Conservation (phyloP, 2,329 filamentous ascomycete genomes). For the Dactylellina leptospora region DNA sequence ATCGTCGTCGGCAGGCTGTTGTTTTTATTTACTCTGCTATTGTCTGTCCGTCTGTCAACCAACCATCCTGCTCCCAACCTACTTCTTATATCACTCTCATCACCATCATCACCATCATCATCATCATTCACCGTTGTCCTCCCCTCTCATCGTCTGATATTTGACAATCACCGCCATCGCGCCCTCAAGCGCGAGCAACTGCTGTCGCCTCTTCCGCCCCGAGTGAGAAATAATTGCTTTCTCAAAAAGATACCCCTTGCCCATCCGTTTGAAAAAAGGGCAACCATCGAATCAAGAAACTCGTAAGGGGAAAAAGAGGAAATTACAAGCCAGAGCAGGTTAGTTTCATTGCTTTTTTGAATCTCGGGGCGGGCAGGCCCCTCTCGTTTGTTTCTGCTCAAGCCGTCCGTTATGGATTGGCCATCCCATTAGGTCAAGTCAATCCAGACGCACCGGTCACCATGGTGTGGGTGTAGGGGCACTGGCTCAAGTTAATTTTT, state of each 20-base stretch:
- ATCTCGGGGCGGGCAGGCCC: slow-evolving; percentile 37
- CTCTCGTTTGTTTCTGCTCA: slow-evolving; percentile 51
- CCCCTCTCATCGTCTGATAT: too few relatives aligned
- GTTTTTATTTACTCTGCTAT: slow-evolving; percentile 42
- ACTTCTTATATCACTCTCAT: neutral
- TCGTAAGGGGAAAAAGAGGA: slow-evolving; percentile 53
- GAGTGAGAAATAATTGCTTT: slow-evolving; percentile 31
- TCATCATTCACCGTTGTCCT: too few relatives aligned
- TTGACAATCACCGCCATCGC: too few relatives aligned
- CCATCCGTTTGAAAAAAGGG: slow-evolving; percentile 48
- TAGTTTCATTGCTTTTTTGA: slow-evolving; percentile 52
- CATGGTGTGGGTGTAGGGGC: slow-evolving; percentile 39
- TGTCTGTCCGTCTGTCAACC: neutral
- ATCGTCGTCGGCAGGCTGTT: slow-evolving; percentile 2
- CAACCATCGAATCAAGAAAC: slow-evolving; percentile 52
- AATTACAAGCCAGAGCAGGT: slow-evolving; percentile 53
- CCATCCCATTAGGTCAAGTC: slow-evolving; percentile 45
- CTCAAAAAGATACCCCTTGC: slow-evolving; percentile 40
- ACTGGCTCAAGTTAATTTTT: slow-evolving; percentile 30
- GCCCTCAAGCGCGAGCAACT: too few relatives aligned
- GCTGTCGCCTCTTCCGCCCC: neutral
- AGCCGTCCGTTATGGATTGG: slow-evolving; percentile 47
- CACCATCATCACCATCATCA: slow-evolving; percentile 14
- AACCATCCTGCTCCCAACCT: slow-evolving; percentile 2
- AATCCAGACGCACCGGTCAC: slow-evolving; percentile 40